Evolutionary conservation across 2,329 filamentous ascomycete genomes (phyloP).

Genomic region (Alternaria sp.): DNA sequence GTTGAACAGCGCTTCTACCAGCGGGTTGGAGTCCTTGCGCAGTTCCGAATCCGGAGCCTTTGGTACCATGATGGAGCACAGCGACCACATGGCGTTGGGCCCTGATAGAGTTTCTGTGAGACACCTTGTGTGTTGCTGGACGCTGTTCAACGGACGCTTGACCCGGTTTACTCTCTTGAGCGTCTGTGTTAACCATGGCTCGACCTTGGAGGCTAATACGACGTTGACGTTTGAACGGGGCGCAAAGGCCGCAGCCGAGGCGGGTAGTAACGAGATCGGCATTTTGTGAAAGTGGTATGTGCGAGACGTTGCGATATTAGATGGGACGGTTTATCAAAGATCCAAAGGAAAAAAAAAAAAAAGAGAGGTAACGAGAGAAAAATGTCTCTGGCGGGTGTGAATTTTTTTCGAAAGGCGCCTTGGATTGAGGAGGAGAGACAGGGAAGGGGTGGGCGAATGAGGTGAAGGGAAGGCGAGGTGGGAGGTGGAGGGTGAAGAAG

Average conservation of each 20-base stretch:
- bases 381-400: slow-evolving; percentile 50
- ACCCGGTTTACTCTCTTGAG: slow-evolving; percentile 96
- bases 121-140: slow-evolving; percentile 93
- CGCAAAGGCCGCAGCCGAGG: slow-evolving; percentile 95
- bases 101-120: slow-evolving; percentile 93
- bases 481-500: slow-evolving; percentile 53
- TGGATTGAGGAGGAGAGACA: slow-evolving; percentile 48
- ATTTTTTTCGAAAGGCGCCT: slow-evolving; percentile 48
- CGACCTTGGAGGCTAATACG: slow-evolving; percentile 88
- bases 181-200: slow-evolving; percentile 95
- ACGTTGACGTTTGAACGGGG: slow-evolving; percentile 94
- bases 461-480: slow-evolving; percentile 55
- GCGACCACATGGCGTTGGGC: slow-evolving; percentile 89
- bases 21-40: slow-evolving; percentile 79
- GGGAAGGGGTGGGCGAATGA: slow-evolving; percentile 53
- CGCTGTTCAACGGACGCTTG: slow-evolving; percentile 96
- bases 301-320: slow-evolving; percentile 47
- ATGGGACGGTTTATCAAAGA: slow-evolving; percentile 49
- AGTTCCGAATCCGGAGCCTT: slow-evolving; percentile 88
- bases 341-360: slow-evolving; percentile 43
- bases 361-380: slow-evolving; percentile 44
- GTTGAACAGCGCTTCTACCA: slow-evolving; percentile 89
- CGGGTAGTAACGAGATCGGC: slow-evolving; percentile 92
- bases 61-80: slow-evolving; percentile 90
- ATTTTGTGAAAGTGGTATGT: slow-evolving; percentile 61